phyloP scores from a whole-genome alignment of 495 filamentous ascomycete species.

The Terfezia boudieri region DNA sequence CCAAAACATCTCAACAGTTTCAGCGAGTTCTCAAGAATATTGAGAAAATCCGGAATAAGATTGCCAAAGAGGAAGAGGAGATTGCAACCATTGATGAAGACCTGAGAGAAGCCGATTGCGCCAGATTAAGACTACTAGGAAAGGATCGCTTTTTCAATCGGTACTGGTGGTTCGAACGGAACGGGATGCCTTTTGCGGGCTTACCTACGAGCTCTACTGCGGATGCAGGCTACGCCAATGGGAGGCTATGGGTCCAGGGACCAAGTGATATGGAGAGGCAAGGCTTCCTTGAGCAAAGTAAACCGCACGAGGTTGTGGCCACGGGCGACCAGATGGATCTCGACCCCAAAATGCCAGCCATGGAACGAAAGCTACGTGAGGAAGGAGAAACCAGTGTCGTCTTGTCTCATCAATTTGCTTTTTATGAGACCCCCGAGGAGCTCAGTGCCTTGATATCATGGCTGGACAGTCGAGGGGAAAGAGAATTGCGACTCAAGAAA shows the following conservation, averaged over 20 bases:
- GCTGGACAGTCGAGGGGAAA: constrained; percentile 64
- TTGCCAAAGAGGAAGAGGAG: constrained; percentile 59
- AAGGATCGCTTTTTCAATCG: constrained; percentile 94
- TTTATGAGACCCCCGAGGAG: constrained; percentile 54
- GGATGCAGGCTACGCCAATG: constrained; percentile 73
- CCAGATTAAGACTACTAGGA: constrained; percentile 67
- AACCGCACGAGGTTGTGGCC: constrained; percentile 25
- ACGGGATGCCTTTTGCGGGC: constrained; percentile 89
- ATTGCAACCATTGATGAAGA: constrained; percentile 74
- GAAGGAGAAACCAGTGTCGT: constrained; percentile 63
- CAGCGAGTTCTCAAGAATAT: constrained; percentile 72
- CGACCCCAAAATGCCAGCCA: constrained; percentile 56
- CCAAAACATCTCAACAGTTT: constrained; percentile 68
- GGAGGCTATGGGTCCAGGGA: constrained; percentile 86
- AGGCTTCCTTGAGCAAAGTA: constrained; percentile 57
- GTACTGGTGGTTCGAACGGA: constrained; percentile 97
- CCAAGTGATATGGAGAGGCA: constrained; percentile 47
- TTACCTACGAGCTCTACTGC: constrained; percentile 74
- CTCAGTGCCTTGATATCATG: constrained; percentile 63
- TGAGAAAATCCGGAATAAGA: constrained; percentile 54
- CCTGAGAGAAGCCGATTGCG: constrained; percentile 77
- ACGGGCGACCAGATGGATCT: constrained; percentile 38
- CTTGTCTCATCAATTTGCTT: constrained; percentile 70
- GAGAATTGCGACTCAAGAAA: constrained; percentile 66
- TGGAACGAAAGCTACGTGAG: constrained; percentile 65